Conservation (phyloP, 768 basidiomycete genomes). For the Mycena polygramma region DNA sequence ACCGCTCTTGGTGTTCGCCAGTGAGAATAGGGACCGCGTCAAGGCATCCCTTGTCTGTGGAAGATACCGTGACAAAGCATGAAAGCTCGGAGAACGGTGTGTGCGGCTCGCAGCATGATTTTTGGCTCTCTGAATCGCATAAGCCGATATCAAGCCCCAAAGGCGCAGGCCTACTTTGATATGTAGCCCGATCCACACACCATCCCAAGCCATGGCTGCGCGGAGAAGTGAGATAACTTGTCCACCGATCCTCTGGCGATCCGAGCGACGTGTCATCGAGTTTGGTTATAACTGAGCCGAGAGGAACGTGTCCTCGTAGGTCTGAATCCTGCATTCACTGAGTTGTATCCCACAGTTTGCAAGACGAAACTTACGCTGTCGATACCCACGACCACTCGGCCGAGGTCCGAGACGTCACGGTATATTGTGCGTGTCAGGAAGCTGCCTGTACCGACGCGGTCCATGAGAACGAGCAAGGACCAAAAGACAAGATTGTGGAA, state of each 20-base stretch:
- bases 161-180: constrained; percentile 43
- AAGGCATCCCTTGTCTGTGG: constrained; percentile 59
- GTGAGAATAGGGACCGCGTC: constrained; percentile 70
- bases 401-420: constrained; percentile 62
- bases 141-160: neutral
- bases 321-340: constrained; percentile 66
- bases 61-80: constrained; percentile 59
- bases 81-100: constrained; percentile 45
- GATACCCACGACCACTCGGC: constrained; percentile 68
- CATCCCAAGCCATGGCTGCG: constrained; percentile 60
- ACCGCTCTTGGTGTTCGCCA: constrained; percentile 51
- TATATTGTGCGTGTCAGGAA: constrained; percentile 60
- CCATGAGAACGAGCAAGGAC: constrained; percentile 56
- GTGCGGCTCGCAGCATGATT: constrained; percentile 44
- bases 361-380: constrained; percentile 54
- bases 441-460: constrained; percentile 49
- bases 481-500: constrained; percentile 82
- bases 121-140: constrained; percentile 39
- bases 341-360: neutral
- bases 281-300: constrained; percentile 71
- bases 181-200: constrained; percentile 61
- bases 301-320: constrained; percentile 65
- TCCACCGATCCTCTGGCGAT: constrained; percentile 59
- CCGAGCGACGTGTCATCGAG: constrained; percentile 73
- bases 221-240: constrained; percentile 52